These are phyloP conservation scores for Neoboletus subvelutipes DNA, from an alignment of 768 basidiomycete species.

Conservation along the genomic window DNA sequence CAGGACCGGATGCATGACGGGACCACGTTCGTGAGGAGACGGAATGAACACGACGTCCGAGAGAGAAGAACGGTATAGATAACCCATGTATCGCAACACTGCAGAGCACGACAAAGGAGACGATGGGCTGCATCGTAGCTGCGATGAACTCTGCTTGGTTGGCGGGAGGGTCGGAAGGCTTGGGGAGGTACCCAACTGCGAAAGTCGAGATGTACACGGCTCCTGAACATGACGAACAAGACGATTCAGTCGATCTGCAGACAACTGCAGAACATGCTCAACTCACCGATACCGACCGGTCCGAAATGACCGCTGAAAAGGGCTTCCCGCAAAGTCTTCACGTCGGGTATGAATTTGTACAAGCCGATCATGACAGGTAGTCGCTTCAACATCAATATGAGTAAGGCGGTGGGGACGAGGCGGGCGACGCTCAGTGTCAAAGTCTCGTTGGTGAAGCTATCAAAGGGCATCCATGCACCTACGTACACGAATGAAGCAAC, in stretches of 20 bases:
- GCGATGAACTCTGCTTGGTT: conserved; percentile 65
- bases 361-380: conserved; percentile 81
- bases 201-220: conserved; percentile 93
- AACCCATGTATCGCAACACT: conserved; percentile 88
- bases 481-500: conserved; percentile 94
- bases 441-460: conserved; percentile 62
- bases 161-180: conserved; percentile 43
- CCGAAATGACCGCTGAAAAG: conserved; percentile 96
- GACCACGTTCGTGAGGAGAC: conserved; percentile 84
- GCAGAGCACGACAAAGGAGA: conserved; percentile 90
- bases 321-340: conserved; percentile 93
- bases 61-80: conserved; percentile 92
- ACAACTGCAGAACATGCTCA: not conserved
- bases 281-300: conserved; percentile 73
- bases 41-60: conserved; percentile 87
- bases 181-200: conserved; percentile 60
- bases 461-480: conserved; percentile 97
- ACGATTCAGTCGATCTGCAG: conserved; percentile 1
- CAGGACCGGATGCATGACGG: conserved; percentile 67
- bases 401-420: conserved; percentile 77
- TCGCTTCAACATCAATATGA: conserved; percentile 79
- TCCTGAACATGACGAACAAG: conserved; percentile 39
- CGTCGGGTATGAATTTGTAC: conserved; percentile 93
- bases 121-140: conserved; percentile 85
- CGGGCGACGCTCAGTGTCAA: conserved; percentile 81